Conservation (phyloP, 2,329 filamentous ascomycete species). For the Aspergillus caelatus region DNA sequence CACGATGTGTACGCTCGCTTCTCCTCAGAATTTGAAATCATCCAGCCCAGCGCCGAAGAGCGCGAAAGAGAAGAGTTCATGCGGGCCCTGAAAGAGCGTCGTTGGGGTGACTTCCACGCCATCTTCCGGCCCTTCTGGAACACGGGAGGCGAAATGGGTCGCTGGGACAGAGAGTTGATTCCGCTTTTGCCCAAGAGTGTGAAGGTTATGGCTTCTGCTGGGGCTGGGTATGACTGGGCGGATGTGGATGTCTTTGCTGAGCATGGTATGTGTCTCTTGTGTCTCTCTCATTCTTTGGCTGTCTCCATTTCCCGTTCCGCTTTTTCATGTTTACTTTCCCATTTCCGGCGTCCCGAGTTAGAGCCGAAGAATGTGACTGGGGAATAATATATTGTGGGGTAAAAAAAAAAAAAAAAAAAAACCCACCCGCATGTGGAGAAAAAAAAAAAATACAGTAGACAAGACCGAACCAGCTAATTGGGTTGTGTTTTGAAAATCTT, state of each 20-base stretch:
- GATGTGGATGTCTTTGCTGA: slow-evolving; percentile 63
- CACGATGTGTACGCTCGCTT: slow-evolving; percentile 47
- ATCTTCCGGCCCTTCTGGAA: slow-evolving; percentile 66
- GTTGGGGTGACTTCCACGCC: slow-evolving; percentile 47
- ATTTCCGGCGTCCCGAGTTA: not conserved
- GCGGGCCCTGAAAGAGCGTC: slow-evolving; percentile 43
- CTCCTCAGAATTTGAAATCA: slow-evolving; percentile 43
- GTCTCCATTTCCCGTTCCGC: not conserved
- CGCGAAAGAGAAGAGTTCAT: slow-evolving; percentile 42
- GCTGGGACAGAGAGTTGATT: slow-evolving; percentile 64
- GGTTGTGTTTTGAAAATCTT: not conserved
- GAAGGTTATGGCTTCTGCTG: slow-evolving; percentile 62
- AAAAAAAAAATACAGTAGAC: slow-evolving; percentile 13
- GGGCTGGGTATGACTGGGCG: slow-evolving; percentile 67
- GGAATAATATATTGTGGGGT: not conserved
- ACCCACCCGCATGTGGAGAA: not conserved
- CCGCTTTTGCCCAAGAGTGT: slow-evolving; percentile 56
- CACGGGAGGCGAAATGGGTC: slow-evolving; percentile 67
- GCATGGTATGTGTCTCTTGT: slow-evolving; percentile 51
- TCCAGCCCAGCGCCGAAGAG: slow-evolving; percentile 42
- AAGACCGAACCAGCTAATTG: not conserved
- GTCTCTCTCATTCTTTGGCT: not conserved
- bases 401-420: not conserved
- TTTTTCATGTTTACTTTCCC: too few species aligned
- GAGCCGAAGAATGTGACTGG: not conserved